Evolutionary conservation across 2,329 filamentous ascomycete species (phyloP).

Genomic region (Acephala macrosclerotiorum): DNA sequence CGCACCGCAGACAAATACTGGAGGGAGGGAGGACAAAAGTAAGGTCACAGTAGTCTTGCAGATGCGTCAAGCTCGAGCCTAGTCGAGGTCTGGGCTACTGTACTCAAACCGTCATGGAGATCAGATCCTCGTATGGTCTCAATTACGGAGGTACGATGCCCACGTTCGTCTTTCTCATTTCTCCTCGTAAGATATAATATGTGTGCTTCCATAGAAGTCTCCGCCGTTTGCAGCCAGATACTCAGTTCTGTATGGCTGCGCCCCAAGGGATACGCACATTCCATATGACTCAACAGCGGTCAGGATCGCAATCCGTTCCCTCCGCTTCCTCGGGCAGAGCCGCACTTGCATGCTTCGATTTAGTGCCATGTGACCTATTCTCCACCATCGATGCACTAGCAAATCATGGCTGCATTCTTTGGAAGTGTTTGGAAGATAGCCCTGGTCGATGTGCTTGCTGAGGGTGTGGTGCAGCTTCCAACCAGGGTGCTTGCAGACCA

Average conservation of each 20-base stretch:
- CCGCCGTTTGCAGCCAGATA: slow-evolving; percentile 1
- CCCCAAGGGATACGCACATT: neutral
- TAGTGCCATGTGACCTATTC: slow-evolving; percentile 25
- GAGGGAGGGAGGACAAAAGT: slow-evolving; percentile 1
- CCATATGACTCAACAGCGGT: neutral
- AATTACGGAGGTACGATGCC: neutral
- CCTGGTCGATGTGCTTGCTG: slow-evolving; percentile 9
- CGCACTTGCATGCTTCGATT: slow-evolving; percentile 22
- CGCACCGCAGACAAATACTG: slow-evolving; percentile 12
- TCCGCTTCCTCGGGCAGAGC: slow-evolving; percentile 22
- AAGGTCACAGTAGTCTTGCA: slow-evolving; percentile 5
- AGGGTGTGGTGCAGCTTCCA: slow-evolving; percentile 19
- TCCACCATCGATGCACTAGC: slow-evolving; percentile 12
- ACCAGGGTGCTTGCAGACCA: neutral
- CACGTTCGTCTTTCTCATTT: neutral
- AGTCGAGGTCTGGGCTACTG: neutral
- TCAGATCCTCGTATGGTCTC: slow-evolving; percentile 9
- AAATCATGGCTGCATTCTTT: slow-evolving; percentile 22
- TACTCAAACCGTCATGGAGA: slow-evolving; percentile 13
- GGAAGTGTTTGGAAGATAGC: slow-evolving; percentile 12
- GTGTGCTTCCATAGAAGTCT: neutral
- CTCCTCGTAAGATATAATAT: slow-evolving; percentile 1
- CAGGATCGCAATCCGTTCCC: neutral
- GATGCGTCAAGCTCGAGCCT: slow-evolving; percentile 21
- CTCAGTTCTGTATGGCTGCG: slow-evolving; percentile 1